Conservation (phyloP, 371 early-diverging fungal species). For the Smittium mucronatum region DNA sequence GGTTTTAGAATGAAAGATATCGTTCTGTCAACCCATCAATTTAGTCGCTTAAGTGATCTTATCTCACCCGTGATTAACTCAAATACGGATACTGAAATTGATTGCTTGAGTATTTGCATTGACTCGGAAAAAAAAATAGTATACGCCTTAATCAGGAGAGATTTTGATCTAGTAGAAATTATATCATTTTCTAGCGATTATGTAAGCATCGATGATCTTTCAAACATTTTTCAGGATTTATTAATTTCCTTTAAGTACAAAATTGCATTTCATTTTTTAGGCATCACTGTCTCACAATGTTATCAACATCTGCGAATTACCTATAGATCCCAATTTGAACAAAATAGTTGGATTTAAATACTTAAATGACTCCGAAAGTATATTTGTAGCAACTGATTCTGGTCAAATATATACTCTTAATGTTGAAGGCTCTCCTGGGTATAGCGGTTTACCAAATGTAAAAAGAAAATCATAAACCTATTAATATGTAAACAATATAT, state of each 20-base stretch:
- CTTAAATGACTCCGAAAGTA: slow-evolving; percentile 47
- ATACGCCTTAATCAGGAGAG: no score
- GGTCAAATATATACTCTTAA: slow-evolving; percentile 59
- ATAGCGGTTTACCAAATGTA: no score
- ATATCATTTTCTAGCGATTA: neutral
- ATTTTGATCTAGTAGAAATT: neutral
- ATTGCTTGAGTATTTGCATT: neutral
- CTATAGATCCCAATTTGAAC: neutral
- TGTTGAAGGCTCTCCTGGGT: neutral
- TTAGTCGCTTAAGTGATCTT: neutral
- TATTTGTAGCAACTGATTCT: slow-evolving; percentile 45
- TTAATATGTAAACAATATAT: neutral
- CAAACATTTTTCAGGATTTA: no score
- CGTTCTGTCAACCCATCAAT: neutral
- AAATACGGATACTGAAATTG: neutral
- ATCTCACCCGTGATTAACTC: neutral
- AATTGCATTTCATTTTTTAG: neutral
- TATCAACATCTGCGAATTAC: neutral
- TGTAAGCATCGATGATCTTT: neutral
- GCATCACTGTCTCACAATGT: neutral
- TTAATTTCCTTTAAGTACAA: no score
- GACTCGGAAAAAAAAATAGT: neutral
- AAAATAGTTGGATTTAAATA: slow-evolving; percentile 40
- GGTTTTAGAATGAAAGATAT: neutral
- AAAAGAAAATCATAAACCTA: neutral